Percentiles rank a stretch among this genome's conserved stretches.
Evolutionary conservation across 441 rosid species (phyloP).

Genomic region (Manihot esculenta): DNA sequence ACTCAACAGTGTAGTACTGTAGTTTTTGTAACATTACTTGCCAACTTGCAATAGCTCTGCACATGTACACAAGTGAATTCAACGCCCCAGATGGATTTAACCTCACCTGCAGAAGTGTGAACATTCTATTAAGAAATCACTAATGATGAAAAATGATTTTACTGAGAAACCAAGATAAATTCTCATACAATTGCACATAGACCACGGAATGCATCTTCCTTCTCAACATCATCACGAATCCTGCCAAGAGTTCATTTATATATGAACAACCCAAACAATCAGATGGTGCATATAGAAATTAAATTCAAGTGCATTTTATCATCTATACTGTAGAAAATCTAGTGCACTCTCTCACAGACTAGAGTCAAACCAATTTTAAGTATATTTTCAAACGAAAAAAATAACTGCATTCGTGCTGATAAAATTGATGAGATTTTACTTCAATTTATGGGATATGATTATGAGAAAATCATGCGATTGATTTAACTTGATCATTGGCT

Average conservation of each 20-base stretch:
- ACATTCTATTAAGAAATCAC: no score
- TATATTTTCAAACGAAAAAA: no score
- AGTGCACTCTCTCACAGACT: no score
- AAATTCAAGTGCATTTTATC: not conserved
- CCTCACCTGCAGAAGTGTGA: not conserved
- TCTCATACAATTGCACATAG: conserved; percentile 11
- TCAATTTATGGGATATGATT: no score
- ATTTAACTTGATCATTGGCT: no score
- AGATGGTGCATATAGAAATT: not conserved
- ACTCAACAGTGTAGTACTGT: no score
- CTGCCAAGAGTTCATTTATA: not conserved
- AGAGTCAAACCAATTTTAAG: no score
- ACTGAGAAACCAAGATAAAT: not conserved
- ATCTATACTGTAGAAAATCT: no score
- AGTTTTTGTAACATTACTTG: no score
- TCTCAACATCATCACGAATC: not conserved
- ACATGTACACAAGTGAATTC: conserved; percentile 4
- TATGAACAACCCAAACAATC: not conserved
- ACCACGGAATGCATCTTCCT: conserved; percentile 10
- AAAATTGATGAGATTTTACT: no score
- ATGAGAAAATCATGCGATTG: no score
- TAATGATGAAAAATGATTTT: not conserved
- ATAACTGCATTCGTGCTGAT: no score
- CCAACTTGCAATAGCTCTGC: conserved; percentile 8
- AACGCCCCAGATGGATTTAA: conserved; percentile 7